Conservation (phyloP, 1,139 yeast genomes). For the Suhomyces atakaporum region DNA sequence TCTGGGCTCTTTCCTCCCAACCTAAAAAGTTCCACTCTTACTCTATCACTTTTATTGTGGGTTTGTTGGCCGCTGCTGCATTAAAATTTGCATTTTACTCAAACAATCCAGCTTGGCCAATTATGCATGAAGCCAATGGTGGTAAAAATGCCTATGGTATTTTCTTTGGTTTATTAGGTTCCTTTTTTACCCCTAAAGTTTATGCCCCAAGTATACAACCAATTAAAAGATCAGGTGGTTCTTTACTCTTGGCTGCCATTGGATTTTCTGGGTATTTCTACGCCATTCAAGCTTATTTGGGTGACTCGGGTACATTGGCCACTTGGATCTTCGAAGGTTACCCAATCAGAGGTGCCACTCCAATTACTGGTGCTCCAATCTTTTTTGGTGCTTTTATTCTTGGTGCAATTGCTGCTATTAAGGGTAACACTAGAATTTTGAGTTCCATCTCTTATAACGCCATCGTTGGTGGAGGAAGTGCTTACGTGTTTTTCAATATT, state of each 20-base stretch:
- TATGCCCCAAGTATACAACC: slow-evolving; percentile 15
- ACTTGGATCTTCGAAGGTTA: slow-evolving; percentile 96
- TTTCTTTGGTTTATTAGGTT: slow-evolving; percentile 62
- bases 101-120: slow-evolving; percentile 96
- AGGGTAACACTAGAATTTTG: slow-evolving; percentile 27
- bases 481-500: slow-evolving; percentile 48
- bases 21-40: slow-evolving; percentile 51
- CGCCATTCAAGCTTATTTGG: slow-evolving; percentile 69
- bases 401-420: slow-evolving; percentile 49
- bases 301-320: slow-evolving; percentile 83
- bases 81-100: slow-evolving; percentile 77
- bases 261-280: slow-evolving; percentile 82
- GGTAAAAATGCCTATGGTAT: slow-evolving; percentile 81
- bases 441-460: slow-evolving; percentile 31
- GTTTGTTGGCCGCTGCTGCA: slow-evolving; percentile 71
- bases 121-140: slow-evolving; percentile 82
- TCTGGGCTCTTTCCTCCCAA: slow-evolving; percentile 46
- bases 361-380: slow-evolving; percentile 83
- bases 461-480: slow-evolving; percentile 51
- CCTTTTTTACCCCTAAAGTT: slow-evolving; percentile 47
- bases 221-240: slow-evolving; percentile 32
- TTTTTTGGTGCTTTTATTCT: slow-evolving; percentile 59
- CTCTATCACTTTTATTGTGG: slow-evolving; percentile 65
- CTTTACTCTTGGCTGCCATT: slow-evolving; percentile 52
- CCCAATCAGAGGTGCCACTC: slow-evolving; percentile 83